Base-by-base conservation (phyloP, 2,329 filamentous ascomycete species). In the Aspergillus pseudoglaucus region DNA sequence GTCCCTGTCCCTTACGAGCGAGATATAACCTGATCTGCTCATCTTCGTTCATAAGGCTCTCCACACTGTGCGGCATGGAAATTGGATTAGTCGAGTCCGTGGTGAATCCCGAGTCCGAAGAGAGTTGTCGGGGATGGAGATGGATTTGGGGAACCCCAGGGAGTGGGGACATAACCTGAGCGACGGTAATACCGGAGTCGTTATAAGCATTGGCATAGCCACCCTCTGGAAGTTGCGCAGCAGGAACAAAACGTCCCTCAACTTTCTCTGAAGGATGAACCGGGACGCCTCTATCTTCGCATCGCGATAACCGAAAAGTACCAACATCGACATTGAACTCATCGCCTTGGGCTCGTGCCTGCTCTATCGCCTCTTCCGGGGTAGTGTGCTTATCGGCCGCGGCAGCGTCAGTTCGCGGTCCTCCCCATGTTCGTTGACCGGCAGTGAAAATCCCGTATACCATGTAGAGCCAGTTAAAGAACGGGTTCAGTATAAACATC, bases 401-500 rank as follows among this genome's bases (percentile, higher is more conserved):
- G 25, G 87, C 88, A 1, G 90, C 90, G 68, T 97, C 91, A 1
- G 89, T 90, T 60, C 91, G 81, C 9, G 91, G 93, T 0, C 91
- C 91, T 56, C 91, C 91, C 91, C 93, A 98, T 1, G 91, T 97
- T 55, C 91, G 80, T 66, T 95, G 89, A 17, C 90, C 90, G 25
- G 90, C 90, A 0, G 91, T 96, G 68, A 95, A 93, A 58, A 95
- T 94, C 40, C 90, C 90, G 66, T 96, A 95, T 2, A 95, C 86
- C 87, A 96, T 95, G 73, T 97, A 97, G 49, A 89, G 81, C 91
- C 91, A 97, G 70, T 97, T 97, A 77, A 96, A 90, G 64, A 97
- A 94, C 0, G 93, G 91, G 63, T 96, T 97, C 53, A 96, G 68
- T 42, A 95, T 72, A 65, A 96, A 97, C 90, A 97, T 96, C 53